phyloP scores from a whole-genome alignment of 139 green algal genomes.

The Trebouxia sp. region DNA sequence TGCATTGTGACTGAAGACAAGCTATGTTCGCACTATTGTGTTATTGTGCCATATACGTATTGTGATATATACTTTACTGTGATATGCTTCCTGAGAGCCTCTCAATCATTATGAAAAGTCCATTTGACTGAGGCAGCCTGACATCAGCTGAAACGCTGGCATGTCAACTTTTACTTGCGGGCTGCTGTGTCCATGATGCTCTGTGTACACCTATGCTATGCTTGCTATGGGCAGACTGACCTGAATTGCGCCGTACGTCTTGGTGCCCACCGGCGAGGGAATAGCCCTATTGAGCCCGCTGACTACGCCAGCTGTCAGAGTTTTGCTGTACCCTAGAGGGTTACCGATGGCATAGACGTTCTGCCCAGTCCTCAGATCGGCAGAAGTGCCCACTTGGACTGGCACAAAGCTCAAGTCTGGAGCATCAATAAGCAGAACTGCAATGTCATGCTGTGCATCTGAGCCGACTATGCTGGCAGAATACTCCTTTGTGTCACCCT shows the following conservation, averaged over 20 bases:
- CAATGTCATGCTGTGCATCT: slow-evolving; percentile 56
- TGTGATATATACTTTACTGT: too few relatives aligned
- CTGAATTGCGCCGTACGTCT: slow-evolving; percentile 79
- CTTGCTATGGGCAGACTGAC: slow-evolving; percentile 24
- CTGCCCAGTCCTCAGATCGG: slow-evolving; percentile 66
- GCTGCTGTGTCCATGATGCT: too few relatives aligned
- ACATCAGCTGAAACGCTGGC: too few relatives aligned
- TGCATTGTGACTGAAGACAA: too few relatives aligned
- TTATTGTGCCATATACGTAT: too few relatives aligned
- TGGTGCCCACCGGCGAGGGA: slow-evolving; percentile 61
- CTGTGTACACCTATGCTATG: not conserved
- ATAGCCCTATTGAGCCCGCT: slow-evolving; percentile 68
- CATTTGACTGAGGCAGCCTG: too few relatives aligned
- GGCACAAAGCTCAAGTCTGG: not conserved
- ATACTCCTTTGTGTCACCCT: slow-evolving; percentile 9
- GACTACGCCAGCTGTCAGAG: slow-evolving; percentile 63
- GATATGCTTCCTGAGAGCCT: too few relatives aligned
- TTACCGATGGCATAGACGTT: slow-evolving; percentile 68
- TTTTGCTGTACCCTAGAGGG: slow-evolving; percentile 48
- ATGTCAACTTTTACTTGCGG: too few relatives aligned
- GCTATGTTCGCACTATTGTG: too few relatives aligned
- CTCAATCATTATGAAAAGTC: too few relatives aligned
- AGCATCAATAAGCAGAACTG: slow-evolving; percentile 48
- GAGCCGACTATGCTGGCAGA: slow-evolving; percentile 37
- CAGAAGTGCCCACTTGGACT: slow-evolving; percentile 43